A percentile compares a stretch with the other conserved stretches of the same genome.
Conservation (phyloP, 2,329 filamentous ascomycete genomes). For the Cladorrhinum sp. region DNA sequence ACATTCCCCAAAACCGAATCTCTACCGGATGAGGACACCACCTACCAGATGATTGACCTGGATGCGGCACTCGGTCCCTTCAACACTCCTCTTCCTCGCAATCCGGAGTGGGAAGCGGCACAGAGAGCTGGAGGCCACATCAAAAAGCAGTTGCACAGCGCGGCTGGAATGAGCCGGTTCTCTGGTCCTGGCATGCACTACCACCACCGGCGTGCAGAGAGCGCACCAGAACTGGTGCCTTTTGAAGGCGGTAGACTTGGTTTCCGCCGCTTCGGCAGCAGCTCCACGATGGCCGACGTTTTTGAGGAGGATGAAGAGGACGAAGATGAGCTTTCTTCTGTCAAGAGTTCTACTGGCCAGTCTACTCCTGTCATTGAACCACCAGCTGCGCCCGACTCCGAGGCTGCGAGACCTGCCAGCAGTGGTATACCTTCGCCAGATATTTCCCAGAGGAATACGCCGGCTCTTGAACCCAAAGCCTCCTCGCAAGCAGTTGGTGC, state of each 20-base stretch:
- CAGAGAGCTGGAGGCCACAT: constrained; percentile 55
- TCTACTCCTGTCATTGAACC: constrained; percentile 36
- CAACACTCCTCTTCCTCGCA: constrained; percentile 68
- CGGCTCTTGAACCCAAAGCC: neutral
- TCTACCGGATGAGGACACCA: constrained; percentile 57
- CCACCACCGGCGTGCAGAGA: constrained; percentile 73
- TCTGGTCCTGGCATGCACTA: constrained; percentile 69
- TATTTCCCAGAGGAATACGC: neutral
- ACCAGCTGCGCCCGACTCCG: constrained; percentile 33
- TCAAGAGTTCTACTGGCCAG: constrained; percentile 37
- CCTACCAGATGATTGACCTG: constrained; percentile 83
- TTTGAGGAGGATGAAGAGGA: constrained; percentile 81
- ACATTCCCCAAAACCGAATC: constrained; percentile 37
- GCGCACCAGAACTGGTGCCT: constrained; percentile 73
- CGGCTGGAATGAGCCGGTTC: constrained; percentile 67
- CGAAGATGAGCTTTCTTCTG: constrained; percentile 38
- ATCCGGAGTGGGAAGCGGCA: constrained; percentile 65
- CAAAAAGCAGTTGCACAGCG: constrained; percentile 73
- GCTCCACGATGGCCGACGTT: constrained; percentile 77
- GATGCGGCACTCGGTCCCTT: constrained; percentile 92
- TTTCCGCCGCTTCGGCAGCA: constrained; percentile 61
- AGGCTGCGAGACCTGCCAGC: constrained; percentile 9
- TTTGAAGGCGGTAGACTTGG: constrained; percentile 62
- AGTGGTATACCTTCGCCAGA: constrained; percentile 7
- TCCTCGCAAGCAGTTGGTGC: neutral